Evolutionary conservation across 2,329 filamentous ascomycete genomes (phyloP).

Genomic region (Cladobotryum mycophilum): DNA sequence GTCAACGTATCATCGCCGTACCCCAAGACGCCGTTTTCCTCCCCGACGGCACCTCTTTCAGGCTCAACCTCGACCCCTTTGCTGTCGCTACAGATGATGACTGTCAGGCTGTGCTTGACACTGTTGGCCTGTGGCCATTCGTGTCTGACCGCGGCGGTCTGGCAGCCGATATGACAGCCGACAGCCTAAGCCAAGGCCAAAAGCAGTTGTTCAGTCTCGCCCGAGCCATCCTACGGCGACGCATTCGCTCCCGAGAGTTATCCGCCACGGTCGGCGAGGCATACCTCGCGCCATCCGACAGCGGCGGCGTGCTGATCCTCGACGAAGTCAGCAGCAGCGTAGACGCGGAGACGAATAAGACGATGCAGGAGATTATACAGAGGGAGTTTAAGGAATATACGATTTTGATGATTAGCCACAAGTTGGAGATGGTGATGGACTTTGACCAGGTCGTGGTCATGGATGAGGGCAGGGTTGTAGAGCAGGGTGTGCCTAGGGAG

Average conservation of each 20-base stretch:
- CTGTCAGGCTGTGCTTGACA: conserved; percentile 30
- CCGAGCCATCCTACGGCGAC: conserved; percentile 45
- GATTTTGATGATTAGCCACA: conserved; percentile 25
- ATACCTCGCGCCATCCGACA: background rate
- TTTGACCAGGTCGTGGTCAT: conserved; percentile 26
- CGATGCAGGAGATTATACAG: conserved; percentile 17
- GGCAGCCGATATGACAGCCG: conserved; percentile 34
- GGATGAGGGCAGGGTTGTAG: conserved; percentile 14
- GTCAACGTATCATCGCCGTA: conserved; percentile 43
- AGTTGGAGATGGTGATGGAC: conserved; percentile 20
- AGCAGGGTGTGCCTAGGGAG: too few species aligned
- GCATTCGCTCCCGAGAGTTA: background rate
- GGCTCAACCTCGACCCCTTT: conserved; percentile 38
- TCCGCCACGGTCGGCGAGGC: background rate
- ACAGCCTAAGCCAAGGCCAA: conserved; percentile 52
- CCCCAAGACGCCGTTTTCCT: conserved; percentile 51
- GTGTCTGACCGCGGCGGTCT: conserved; percentile 30
- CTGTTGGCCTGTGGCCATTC: conserved; percentile 28
- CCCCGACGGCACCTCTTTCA: conserved; percentile 35
- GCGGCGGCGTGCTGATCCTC: conserved; percentile 16
- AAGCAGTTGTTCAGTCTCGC: conserved; percentile 59
- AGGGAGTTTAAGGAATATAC: conserved; percentile 20
- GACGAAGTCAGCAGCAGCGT: conserved; percentile 29
- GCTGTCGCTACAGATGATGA: conserved; percentile 23
- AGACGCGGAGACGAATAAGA: conserved; percentile 22